These are phyloP conservation scores for Xerocomellus intermedius DNA, from an alignment of 768 basidiomycete genomes.

Conservation along the genomic window DNA sequence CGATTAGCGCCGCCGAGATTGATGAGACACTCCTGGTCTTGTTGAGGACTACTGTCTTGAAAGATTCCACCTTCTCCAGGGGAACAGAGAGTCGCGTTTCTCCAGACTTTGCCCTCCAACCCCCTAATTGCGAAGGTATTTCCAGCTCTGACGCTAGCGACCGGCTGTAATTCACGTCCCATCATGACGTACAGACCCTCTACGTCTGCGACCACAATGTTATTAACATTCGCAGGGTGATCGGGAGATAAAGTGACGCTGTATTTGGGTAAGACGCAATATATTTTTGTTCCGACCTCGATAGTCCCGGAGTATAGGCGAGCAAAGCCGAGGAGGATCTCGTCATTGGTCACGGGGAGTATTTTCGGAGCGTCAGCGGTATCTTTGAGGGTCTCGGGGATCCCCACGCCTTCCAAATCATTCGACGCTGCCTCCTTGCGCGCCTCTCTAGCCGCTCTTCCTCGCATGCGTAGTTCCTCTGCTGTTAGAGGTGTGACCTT, in stretches of 20 bases:
- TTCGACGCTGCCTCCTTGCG: constrained; percentile 34
- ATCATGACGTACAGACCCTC: constrained; percentile 93
- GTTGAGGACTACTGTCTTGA: constrained; percentile 30
- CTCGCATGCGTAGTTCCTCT: constrained; percentile 76
- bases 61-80: constrained; percentile 47
- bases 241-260: constrained; percentile 55
- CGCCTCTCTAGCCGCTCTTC: constrained; percentile 51
- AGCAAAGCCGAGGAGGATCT: constrained; percentile 88
- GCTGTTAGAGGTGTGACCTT: constrained; percentile 74
- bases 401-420: constrained; percentile 12
- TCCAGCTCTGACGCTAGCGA: constrained; percentile 81
- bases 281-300: constrained; percentile 57
- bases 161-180: constrained; percentile 90
- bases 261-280: constrained; percentile 88
- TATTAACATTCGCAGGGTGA: constrained; percentile 66
- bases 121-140: constrained; percentile 94
- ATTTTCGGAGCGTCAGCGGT: background rate
- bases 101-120: constrained; percentile 84
- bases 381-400: constrained; percentile 3
- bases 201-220: constrained; percentile 60
- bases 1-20: constrained; percentile 76
- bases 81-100: constrained; percentile 87
- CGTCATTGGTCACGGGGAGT: constrained; percentile 29
- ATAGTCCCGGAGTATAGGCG: constrained; percentile 91
- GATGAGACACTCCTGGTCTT: constrained; percentile 55